These are phyloP conservation scores for Leptomonas seymouri DNA, from an alignment of 208 protist species.

Conservation along the genomic window DNA sequence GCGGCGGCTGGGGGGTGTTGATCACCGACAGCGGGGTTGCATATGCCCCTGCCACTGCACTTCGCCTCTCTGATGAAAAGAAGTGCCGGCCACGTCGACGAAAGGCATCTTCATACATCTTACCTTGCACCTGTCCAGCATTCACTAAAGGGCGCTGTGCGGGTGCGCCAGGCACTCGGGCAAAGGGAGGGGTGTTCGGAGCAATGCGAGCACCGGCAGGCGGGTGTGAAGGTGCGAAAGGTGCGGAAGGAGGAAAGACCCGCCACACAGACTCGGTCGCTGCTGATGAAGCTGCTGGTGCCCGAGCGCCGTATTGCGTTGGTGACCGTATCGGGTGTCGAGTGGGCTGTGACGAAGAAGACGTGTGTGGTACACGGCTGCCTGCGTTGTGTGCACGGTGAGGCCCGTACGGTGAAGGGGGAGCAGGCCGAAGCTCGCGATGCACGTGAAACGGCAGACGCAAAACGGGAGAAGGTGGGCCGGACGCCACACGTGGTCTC, in stretches of 20 bases:
- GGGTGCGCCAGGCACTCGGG: neutral
- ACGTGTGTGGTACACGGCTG: neutral
- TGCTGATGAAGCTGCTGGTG: neutral
- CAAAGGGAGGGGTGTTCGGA: constrained; percentile 12
- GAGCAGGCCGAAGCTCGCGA: neutral
- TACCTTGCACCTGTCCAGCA: neutral
- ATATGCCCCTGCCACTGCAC: neutral
- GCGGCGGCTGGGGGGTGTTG: neutral
- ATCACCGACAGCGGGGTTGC: neutral
- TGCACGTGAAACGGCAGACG: neutral
- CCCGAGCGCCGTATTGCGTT: neutral
- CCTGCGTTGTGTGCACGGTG: neutral
- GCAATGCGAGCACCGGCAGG: neutral
- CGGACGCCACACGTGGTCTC: neutral
- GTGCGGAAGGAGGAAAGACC: neutral
- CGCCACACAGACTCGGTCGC: neutral
- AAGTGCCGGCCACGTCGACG: constrained; percentile 14
- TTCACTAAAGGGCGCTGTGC: neutral
- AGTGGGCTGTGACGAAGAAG: neutral
- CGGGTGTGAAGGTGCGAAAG: neutral
- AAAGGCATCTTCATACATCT: neutral
- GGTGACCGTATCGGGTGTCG: neutral
- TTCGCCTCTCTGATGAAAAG: constrained; percentile 3
- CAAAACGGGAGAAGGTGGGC: neutral
- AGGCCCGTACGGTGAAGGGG: neutral